Evolutionary conservation across 768 basidiomycete genomes (phyloP).

Genomic region (Boletus eberwhitei): DNA sequence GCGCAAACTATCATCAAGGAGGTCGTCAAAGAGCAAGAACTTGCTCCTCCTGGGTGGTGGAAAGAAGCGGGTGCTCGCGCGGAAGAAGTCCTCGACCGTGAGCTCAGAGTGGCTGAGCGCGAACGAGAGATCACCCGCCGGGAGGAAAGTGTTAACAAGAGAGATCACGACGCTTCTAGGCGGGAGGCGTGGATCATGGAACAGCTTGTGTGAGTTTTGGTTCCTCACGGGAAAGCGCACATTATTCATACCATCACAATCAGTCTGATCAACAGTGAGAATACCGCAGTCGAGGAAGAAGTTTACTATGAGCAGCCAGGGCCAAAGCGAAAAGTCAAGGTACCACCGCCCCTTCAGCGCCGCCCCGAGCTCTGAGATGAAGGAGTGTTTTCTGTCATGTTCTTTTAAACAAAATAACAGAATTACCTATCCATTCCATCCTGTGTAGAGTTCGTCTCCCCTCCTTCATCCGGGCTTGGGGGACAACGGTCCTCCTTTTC

Average conservation of each 20-base stretch:
- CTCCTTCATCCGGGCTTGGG: conserved; percentile 92
- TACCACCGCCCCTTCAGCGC: conserved; percentile 79
- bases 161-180: conserved; percentile 83
- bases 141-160: conserved; percentile 79
- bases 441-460: conserved; percentile 73
- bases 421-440: conserved; percentile 33
- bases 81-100: conserved; percentile 81
- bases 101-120: conserved; percentile 79
- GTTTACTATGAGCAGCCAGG: conserved; percentile 70
- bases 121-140: conserved; percentile 85
- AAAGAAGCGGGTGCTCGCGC: conserved; percentile 63
- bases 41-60: conserved; percentile 80
- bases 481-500: conserved; percentile 67
- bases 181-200: conserved; percentile 94
- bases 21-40: conserved; percentile 76
- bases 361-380: conserved; percentile 95
- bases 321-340: conserved; percentile 81
- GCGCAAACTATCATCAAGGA: conserved; percentile 85
- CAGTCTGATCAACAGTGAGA: conserved; percentile 69
- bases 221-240: neutral
- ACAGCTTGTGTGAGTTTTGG: conserved; percentile 69
- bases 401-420: conserved; percentile 26
- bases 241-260: conserved; percentile 7
- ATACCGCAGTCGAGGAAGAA: conserved; percentile 72
- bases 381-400: conserved; percentile 57